Evolutionary conservation across 1,284 basidiomycete genomes (phyloP), one percentile per base, ranked within the genome.

Genomic region (Cryptococcus depauperatus): DNA sequence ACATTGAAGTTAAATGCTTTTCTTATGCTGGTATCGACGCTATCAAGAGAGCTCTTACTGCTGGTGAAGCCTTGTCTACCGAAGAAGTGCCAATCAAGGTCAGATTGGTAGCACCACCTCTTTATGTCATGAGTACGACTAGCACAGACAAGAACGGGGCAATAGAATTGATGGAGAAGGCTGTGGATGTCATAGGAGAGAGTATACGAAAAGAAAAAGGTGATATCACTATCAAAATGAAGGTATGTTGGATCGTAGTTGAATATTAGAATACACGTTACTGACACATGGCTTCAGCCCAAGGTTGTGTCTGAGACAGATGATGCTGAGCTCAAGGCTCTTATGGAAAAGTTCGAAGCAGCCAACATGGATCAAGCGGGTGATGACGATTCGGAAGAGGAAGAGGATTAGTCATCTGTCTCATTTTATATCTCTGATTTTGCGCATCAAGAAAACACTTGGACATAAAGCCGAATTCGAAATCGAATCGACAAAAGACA

Each of bases 1-100:
- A 99, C 73, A 85, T 99, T 55, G 92, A 98, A 72, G 76, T 98
- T 44, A 96, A 91, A 33, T 98, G 93, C 73, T 99, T 96, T 72
- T 85, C 85, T 5, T 92, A 91, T 48, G 82, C 86, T 28, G 95
- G 95, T n/a, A 98, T 98, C 65, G 90, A 96, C 62, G 92, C 93
- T 3, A 96, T 98, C 72, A 91, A 91, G 73, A 83, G 82, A 45
- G 93, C 95, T 0, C 77, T 98, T 35, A 78, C 80, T 42, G 85
- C 86, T 3, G 93, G 92, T 18, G 95, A 98, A 70, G 71, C 74
- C 3, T 79, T 88, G 52, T 87, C 87, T 62, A 93, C 79, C 19
- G 87, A 92, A 54, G 78, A 82, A 0, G 90, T 98, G 1, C 93
- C 93, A 0, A 96, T 98, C 75, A 96, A 95, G 73, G 91, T 95